These are phyloP conservation scores for Tricholoma saponaceum DNA, from an alignment of 768 basidiomycete genomes.

Conservation along the genomic window DNA sequence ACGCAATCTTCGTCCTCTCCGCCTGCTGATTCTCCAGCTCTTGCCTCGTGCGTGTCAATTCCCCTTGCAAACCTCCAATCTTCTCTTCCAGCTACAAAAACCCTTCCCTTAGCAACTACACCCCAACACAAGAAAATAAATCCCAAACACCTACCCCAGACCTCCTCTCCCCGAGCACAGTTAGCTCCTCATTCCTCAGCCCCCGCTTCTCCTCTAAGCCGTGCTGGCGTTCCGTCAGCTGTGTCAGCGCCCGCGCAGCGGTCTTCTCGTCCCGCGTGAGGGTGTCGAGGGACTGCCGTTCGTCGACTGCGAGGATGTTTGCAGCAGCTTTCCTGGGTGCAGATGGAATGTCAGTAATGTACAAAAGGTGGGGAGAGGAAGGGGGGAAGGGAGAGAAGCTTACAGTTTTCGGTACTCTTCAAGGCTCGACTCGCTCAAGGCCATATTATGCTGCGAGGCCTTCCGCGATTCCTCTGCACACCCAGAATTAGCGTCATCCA, in stretches of 20 bases:
- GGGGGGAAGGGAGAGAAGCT: slow-evolving; percentile 22
- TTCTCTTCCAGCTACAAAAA: slow-evolving; percentile 54
- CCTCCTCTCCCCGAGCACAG: slow-evolving; percentile 45
- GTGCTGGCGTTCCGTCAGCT: slow-evolving; percentile 67
- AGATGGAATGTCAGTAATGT: background rate
- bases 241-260: slow-evolving; percentile 53
- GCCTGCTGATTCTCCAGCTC: slow-evolving; percentile 84
- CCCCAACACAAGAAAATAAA: background rate
- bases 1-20: slow-evolving; percentile 80
- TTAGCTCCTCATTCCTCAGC: slow-evolving; percentile 53
- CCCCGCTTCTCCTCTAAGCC: slow-evolving; percentile 55
- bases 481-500: background rate
- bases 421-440: slow-evolving; percentile 78
- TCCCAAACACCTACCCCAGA: slow-evolving; percentile 46
- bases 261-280: slow-evolving; percentile 83
- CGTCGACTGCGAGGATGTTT: slow-evolving; percentile 75
- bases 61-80: slow-evolving; percentile 48
- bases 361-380: background rate
- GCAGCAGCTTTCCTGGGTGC: slow-evolving; percentile 69
- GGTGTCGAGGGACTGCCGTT: slow-evolving; percentile 82
- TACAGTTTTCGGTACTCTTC: slow-evolving; percentile 85
- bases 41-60: slow-evolving; percentile 63
- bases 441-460: slow-evolving; percentile 69
- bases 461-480: slow-evolving; percentile 67
- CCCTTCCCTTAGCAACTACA: background rate